These are phyloP conservation scores for Aegilops bicornis DNA, from an alignment of 176 grass and related monocot species.

Conservation along the genomic window DNA sequence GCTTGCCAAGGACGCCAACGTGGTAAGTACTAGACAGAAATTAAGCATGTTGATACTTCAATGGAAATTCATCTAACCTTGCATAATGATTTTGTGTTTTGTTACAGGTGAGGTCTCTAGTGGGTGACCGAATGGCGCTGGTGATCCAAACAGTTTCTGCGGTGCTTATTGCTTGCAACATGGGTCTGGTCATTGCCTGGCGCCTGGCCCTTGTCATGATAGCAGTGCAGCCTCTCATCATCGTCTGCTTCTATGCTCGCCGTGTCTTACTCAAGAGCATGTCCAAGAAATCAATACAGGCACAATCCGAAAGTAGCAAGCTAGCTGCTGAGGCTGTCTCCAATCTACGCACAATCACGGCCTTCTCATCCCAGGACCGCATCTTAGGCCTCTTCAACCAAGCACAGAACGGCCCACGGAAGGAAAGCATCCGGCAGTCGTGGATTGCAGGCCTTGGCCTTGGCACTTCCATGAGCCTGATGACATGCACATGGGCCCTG, in stretches of 20 bases:
- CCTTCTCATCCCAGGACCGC: constrained; percentile 90
- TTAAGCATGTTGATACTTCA: background rate
- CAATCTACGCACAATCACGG: constrained; percentile 87
- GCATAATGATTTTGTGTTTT: constrained; percentile 10
- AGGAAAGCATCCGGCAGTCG: constrained; percentile 75
- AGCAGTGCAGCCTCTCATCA: constrained; percentile 89
- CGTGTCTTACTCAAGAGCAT: constrained; percentile 84
- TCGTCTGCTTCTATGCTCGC: constrained; percentile 88
- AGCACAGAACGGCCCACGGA: constrained; percentile 71
- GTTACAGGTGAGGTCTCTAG: constrained; percentile 79
- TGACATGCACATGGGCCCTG: constrained; percentile 83
- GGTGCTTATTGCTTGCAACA: constrained; percentile 74
- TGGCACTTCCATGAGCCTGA: constrained; percentile 80
- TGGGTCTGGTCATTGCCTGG: constrained; percentile 95
- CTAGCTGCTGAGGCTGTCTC: constrained; percentile 90
- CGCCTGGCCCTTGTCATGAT: constrained; percentile 88
- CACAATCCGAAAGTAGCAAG: constrained; percentile 86
- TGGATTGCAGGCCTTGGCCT: constrained; percentile 92
- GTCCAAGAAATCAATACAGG: constrained; percentile 72
- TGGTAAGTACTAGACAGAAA: constrained; percentile 47
- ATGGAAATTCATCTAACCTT: constrained; percentile 20
- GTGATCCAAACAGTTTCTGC: constrained; percentile 89
- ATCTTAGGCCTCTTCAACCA: constrained; percentile 73
- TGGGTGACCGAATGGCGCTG: constrained; percentile 87
- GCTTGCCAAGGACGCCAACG: constrained; percentile 93